Evolutionary conservation across 805 yeast species (phyloP), one percentile per base, ranked within the genome.

Genomic region (Candida orba): DNA sequence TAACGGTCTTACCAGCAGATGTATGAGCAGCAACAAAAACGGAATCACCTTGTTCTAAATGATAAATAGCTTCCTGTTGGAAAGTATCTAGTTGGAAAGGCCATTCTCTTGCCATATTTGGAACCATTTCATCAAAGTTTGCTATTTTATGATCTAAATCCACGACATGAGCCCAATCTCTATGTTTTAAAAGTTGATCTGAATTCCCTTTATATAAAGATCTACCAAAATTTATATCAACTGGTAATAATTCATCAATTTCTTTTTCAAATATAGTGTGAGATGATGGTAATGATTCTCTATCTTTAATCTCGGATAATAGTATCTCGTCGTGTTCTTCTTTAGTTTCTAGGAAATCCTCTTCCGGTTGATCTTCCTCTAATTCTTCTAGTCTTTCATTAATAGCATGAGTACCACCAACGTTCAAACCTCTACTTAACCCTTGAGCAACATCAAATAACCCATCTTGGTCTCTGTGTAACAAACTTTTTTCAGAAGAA

Each of bases 11-110:
- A 65, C 99, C 99, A 0, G 99, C 99, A 4, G 98, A 91, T 0
- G 99, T 91, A 63, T 91, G 99, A 0, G 99, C 99, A 4, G 98
- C 98, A 3, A 93, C 96, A 65, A 93, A 93, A 4, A 93, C 99
- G 8, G 98, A 91, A 58, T 93, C 99, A 33, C 98, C 98, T 63
- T 89, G 96, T 58, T 93, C 99, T 48, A 93, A 69, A 63, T 90
- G 98, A 58, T 85, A 93, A 0, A 93, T 84, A 0, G 99, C 99
- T 65, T 93, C 98, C 58, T 93, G 89, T 61, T 93, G 99, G 65
- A 93, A 93, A 30, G 84, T 81, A 65, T 93, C 99, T 38, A 93
- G 71, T 60, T 89, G 91, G 57, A 93, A 93, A 0, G 99, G 97
- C 93, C 95, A 93, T 36, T 73, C 78, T 41, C 96, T 70, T 0